phyloP scores from a whole-genome alignment of 2,329 filamentous ascomycete genomes.

The Berkeleyomyces rouxiae region DNA sequence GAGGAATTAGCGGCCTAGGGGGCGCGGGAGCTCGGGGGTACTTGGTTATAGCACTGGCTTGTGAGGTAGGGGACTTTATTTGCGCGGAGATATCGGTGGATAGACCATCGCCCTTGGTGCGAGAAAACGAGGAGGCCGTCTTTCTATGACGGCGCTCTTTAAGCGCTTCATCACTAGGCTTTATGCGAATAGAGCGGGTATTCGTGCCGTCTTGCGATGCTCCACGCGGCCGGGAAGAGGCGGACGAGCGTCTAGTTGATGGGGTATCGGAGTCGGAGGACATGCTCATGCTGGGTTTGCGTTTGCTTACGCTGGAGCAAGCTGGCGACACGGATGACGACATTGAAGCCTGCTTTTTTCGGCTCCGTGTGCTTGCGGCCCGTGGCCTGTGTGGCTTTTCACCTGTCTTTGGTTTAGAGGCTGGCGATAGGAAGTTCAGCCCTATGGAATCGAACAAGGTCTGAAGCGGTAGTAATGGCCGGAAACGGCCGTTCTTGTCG shows the following conservation, averaged over 20 bases:
- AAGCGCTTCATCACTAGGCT: slow-evolving; percentile 57
- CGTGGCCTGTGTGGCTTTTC: slow-evolving; percentile 2
- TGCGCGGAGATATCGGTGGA: slow-evolving; percentile 48
- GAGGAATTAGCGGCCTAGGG: slow-evolving; percentile 75
- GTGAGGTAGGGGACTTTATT: slow-evolving; percentile 86
- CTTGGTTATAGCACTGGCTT: slow-evolving; percentile 59
- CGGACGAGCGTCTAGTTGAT: slow-evolving; percentile 1
- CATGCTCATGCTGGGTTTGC: slow-evolving; percentile 6
- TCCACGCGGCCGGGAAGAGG: slow-evolving; percentile 35
- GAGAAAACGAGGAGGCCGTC: slow-evolving; percentile 20
- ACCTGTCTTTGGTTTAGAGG: not conserved
- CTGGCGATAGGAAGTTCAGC: not conserved
- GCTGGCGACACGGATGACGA: slow-evolving; percentile 19
- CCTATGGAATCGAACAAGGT: slow-evolving; percentile 33
- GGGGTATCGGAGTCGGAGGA: slow-evolving; percentile 11
- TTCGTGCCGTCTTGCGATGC: slow-evolving; percentile 3
- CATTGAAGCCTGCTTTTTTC: slow-evolving; percentile 3
- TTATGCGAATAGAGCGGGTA: slow-evolving; percentile 69
- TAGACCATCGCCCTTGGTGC: slow-evolving; percentile 10
- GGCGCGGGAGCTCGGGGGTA: slow-evolving; percentile 84
- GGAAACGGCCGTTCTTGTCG: slow-evolving; percentile 63
- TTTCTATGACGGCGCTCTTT: slow-evolving; percentile 59
- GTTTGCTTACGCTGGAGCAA: slow-evolving; percentile 38
- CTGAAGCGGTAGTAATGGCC: slow-evolving; percentile 56
- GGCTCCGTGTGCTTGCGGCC: not conserved